phyloP scores from a whole-genome alignment of 2,329 filamentous ascomycete species.

The Sclerotinia nivalis region DNA sequence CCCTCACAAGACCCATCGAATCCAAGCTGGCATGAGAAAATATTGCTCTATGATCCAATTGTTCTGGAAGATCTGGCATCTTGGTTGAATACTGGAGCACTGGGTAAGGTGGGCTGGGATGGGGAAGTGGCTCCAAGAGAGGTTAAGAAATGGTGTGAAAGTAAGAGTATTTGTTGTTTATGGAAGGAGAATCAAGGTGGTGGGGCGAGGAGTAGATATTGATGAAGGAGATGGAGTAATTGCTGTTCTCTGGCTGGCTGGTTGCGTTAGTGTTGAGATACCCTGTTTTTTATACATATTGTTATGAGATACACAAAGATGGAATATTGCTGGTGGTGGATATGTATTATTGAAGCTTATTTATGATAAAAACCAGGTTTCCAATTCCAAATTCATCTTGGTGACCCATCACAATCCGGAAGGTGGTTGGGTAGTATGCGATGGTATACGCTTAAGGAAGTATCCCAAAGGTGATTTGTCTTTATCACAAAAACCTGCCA shows the following conservation, averaged over 20 bases:
- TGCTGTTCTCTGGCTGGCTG: neutral
- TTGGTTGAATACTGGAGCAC: constrained; percentile 76
- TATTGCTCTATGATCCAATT: constrained; percentile 89
- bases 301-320: neutral
- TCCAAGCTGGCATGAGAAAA: constrained; percentile 86
- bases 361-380: neutral
- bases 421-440: neutral
- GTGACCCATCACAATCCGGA: neutral
- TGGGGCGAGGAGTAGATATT: constrained; percentile 36
- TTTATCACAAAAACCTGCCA: neutral
- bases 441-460: neutral
- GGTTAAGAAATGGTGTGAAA: constrained; percentile 89
- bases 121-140: constrained; percentile 62
- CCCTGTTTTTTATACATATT: neutral
- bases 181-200: constrained; percentile 51
- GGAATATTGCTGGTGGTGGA: neutral
- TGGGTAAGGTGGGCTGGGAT: constrained; percentile 64
- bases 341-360: too few relatives aligned
- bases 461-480: neutral
- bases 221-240: neutral
- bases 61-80: constrained; percentile 79
- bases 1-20: constrained; percentile 50
- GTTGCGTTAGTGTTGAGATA: neutral
- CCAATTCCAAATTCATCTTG: neutral
- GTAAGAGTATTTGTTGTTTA: constrained; percentile 80